Evolutionary conservation across 2,329 filamentous ascomycete genomes (phyloP).

Genomic region (Pezicula radicicola): DNA sequence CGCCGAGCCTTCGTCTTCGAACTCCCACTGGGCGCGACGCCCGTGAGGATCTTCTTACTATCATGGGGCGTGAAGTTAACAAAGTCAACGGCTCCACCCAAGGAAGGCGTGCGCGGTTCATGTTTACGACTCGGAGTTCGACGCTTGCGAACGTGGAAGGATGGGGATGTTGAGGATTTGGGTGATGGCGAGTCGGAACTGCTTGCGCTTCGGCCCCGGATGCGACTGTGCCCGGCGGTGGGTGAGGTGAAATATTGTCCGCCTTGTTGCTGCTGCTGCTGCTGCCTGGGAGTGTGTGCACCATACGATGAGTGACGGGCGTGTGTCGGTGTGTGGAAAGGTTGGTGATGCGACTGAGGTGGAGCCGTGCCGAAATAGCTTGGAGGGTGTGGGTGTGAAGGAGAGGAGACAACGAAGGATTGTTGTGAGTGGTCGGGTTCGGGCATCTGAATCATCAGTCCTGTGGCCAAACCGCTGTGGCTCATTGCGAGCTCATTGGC

Average conservation of each 20-base stretch:
- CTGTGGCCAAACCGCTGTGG: constrained; percentile 13
- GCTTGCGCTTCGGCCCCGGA: constrained; percentile 7
- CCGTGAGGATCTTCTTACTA: constrained; percentile 74
- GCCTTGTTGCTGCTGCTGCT: constrained; percentile 2
- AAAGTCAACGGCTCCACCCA: constrained; percentile 54
- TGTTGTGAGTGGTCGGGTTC: constrained; percentile 10
- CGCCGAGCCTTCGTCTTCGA: constrained; percentile 92
- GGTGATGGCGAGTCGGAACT: constrained; percentile 13
- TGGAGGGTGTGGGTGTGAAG: constrained; percentile 10
- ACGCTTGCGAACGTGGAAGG: constrained; percentile 23
- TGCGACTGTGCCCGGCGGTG: neutral
- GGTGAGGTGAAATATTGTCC: constrained; percentile 1
- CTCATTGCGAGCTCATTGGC: constrained; percentile 14
- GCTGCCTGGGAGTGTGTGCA: neutral
- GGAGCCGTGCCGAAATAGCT: constrained; percentile 12
- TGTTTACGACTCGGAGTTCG: constrained; percentile 13
- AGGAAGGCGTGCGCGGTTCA: constrained; percentile 32
- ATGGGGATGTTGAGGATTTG: constrained; percentile 2
- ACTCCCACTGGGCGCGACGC: constrained; percentile 87
- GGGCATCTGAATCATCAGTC: constrained; percentile 28
- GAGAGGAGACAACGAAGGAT: constrained; percentile 16
- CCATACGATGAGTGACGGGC: neutral
- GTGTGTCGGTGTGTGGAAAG: neutral
- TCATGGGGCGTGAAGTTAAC: constrained; percentile 90
- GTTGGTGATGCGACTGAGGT: constrained; percentile 5